These are phyloP conservation scores for Ganoderma boninense DNA, from an alignment of 1,284 basidiomycete genomes.

Conservation along the genomic window DNA sequence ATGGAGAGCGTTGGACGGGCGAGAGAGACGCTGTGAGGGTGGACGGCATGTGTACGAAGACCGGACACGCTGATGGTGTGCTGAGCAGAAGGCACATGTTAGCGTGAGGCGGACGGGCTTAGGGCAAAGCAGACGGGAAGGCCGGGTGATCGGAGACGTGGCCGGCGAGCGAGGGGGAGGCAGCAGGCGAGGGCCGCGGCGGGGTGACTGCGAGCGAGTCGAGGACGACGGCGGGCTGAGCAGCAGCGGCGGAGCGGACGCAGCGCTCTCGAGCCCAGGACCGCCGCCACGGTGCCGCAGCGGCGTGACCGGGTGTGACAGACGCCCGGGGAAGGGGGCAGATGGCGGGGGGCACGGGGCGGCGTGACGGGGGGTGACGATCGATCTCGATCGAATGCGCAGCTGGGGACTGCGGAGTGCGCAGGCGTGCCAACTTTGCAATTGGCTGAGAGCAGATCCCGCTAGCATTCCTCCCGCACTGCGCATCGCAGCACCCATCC, in stretches of 20 bases:
- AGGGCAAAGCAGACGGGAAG: neutral
- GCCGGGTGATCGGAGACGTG: neutral
- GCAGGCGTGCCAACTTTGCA: conserved; percentile 32
- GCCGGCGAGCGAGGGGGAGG: conserved; percentile 3
- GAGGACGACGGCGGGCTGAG: conserved; percentile 15
- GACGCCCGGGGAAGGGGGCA: conserved; percentile 9
- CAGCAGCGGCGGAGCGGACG: conserved; percentile 5
- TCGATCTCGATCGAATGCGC: conserved; percentile 32
- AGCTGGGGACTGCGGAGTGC: conserved; percentile 36
- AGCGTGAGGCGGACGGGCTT: conserved; percentile 4
- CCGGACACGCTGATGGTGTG: conserved; percentile 24
- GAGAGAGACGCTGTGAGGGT: conserved; percentile 11
- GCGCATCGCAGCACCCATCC: conserved; percentile 40
- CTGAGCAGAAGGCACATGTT: conserved; percentile 12
- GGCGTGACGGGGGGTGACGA: conserved; percentile 27
- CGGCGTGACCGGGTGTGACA: conserved; percentile 9
- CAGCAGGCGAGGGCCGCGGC: neutral
- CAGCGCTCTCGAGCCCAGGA: neutral
- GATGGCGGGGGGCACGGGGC: neutral
- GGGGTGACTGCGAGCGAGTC: conserved; percentile 8
- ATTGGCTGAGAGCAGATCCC: conserved; percentile 37
- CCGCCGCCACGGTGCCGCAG: conserved; percentile 23
- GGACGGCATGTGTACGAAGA: conserved; percentile 11
- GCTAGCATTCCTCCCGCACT: conserved; percentile 36
- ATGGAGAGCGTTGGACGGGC: conserved; percentile 13